Base-by-base conservation (phyloP, 2,329 filamentous ascomycete species). In the Atkinsonella hypoxylon region DNA sequence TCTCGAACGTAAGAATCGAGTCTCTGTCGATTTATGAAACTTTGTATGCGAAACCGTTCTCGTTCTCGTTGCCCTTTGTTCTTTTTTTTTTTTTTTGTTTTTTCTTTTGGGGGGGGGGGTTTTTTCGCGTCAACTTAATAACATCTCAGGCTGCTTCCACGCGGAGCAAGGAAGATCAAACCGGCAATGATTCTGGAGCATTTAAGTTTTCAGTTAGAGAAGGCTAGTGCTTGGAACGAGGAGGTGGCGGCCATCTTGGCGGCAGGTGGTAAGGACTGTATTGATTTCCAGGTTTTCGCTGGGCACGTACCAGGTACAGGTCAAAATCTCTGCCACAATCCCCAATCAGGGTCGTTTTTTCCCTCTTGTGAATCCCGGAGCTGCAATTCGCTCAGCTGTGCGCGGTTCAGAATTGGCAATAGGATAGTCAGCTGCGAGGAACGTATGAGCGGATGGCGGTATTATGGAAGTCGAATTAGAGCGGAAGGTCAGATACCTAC, bases 281-380 rank as follows among this genome's bases (percentile, higher is more conserved):
- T 13, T 34, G 30, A 47, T 40, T 43, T 45, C 41, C 50, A 49
- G 34, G 48, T 48, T 26, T 48, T 36, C 39, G 45, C 45, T 26
- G 40, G 30, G 48, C 51, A 51, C 48, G 48, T 51, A 51, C 48
- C 47, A 49, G 34, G 45, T 39, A 22, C 45, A 51, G 46, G 40
- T 44, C 48, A 39, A 45, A 50, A 40, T 50, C 34, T 45, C 32
- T 45, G 42, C 42, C 17, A 32, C 42, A 31, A n/a, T 50, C 22
- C 17, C 48, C 43, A n/a, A 22, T 31, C 41, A 40, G 34, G 20
- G 11, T 34, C 41, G 15, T 2, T 20, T 32, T 39, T 41, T 17
- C 8, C 10, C 10, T 41, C n/a, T 10, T 31, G 26, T 22, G n/a
- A 31, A 38, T 39, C 13, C 7, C 30, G 48, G 30, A 18, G 41